phyloP scores from a whole-genome alignment of 2,329 filamentous ascomycete species.

The Hymenoscyphus fructigenus region DNA sequence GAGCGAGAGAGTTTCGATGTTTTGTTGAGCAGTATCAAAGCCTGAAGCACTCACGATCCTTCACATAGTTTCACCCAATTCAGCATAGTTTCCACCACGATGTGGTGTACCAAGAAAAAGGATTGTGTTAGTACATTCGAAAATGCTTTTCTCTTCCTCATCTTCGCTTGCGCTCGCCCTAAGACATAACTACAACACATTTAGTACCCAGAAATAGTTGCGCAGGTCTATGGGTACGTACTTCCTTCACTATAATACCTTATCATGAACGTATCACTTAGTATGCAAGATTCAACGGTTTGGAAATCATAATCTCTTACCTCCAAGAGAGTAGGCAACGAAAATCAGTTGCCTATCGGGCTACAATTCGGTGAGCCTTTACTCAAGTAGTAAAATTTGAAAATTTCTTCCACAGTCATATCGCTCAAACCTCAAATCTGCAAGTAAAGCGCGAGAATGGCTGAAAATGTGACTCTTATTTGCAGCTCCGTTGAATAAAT shows the following conservation, averaged over 20 bases:
- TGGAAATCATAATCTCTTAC: background rate
- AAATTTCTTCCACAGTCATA: background rate
- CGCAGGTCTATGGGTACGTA: background rate
- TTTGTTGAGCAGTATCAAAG: background rate
- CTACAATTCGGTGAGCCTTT: background rate
- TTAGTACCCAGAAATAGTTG: background rate
- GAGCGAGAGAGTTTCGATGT: background rate
- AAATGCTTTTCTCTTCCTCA: background rate
- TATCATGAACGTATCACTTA: background rate
- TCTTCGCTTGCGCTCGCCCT: background rate
- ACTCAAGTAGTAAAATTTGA: background rate
- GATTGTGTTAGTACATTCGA: background rate
- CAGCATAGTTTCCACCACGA: background rate
- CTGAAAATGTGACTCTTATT: background rate
- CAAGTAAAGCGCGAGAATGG: background rate
- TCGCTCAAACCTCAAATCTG: background rate
- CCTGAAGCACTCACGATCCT: background rate
- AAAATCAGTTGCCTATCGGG: background rate
- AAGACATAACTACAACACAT: background rate
- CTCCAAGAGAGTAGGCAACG: background rate
- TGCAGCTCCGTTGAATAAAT: background rate
- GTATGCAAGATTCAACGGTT: background rate
- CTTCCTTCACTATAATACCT: background rate
- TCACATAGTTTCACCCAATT: background rate
- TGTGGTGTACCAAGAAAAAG: background rate